phyloP scores from a whole-genome alignment of 1,284 basidiomycete species.

The Cerioporus squamosus region DNA sequence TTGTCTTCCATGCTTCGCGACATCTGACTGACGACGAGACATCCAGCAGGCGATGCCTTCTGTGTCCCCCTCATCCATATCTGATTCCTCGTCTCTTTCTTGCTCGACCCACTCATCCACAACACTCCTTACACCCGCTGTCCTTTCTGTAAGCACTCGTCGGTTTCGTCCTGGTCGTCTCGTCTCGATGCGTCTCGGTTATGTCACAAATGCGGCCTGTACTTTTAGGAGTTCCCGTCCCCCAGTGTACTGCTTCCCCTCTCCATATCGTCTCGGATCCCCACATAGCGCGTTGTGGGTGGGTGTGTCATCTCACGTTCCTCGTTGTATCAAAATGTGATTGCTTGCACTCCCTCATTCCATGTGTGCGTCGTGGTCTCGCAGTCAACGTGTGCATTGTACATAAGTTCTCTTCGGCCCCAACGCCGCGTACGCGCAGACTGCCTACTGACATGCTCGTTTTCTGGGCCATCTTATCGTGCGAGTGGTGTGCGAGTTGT shows the following conservation, averaged over 20 bases:
- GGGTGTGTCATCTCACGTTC: slow-evolving; percentile 29
- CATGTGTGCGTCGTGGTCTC: too few species aligned
- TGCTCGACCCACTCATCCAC: slow-evolving; percentile 42
- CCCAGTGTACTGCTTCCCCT: slow-evolving; percentile 26
- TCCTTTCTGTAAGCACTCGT: slow-evolving; percentile 42
- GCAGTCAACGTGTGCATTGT: too few species aligned
- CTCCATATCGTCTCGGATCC: slow-evolving; percentile 15
- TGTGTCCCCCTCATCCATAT: neutral
- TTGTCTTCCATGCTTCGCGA: neutral
- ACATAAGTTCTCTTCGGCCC: too few species aligned
- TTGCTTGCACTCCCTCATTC: too few species aligned
- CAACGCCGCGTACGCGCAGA: too few species aligned
- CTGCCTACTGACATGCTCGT: too few species aligned
- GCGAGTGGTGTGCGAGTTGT: too few species aligned
- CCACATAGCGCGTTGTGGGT: slow-evolving; percentile 28
- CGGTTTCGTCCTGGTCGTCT: slow-evolving; percentile 42
- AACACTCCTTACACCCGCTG: slow-evolving; percentile 38
- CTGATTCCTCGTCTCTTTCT: slow-evolving; percentile 25
- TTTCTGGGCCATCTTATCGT: too few species aligned
- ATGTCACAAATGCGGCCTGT: slow-evolving; percentile 46
- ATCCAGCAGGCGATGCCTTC: neutral
- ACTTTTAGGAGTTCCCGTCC: slow-evolving; percentile 41
- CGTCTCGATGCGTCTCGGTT: slow-evolving; percentile 34
- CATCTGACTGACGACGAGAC: neutral
- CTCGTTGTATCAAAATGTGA: slow-evolving; percentile 29